These are phyloP conservation scores for Hyaloscypha hepaticicola DNA, from an alignment of 495 filamentous ascomycete species.

Conservation along the genomic window DNA sequence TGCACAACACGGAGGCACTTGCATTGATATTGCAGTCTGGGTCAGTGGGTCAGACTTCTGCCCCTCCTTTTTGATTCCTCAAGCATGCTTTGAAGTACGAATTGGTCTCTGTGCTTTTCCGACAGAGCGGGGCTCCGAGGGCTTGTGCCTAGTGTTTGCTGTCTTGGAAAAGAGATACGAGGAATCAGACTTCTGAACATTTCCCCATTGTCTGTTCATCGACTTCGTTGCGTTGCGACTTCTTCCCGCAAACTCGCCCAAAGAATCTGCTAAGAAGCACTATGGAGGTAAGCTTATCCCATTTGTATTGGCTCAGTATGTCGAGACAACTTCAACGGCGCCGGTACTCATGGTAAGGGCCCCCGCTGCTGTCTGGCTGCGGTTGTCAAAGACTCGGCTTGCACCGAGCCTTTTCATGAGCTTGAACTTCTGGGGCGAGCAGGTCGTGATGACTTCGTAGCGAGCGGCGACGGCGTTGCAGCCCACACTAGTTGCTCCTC, in stretches of 20 bases:
- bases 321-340: conserved; percentile 3
- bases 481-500: conserved; percentile 33
- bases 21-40: neutral
- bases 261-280: no score
- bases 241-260: no score
- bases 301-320: neutral
- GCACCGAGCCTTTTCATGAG: conserved; percentile 41
- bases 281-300: conserved; percentile 1
- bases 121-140: no score
- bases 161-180: no score
- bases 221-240: no score
- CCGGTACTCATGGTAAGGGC: neutral
- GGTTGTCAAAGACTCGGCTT: conserved; percentile 17
- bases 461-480: conserved; percentile 36
- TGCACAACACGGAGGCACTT: neutral
- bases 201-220: no score
- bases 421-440: conserved; percentile 35
- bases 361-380: neutral
- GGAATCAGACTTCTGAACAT: no score
- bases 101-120: no score
- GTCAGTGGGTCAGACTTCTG: neutral
- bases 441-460: conserved; percentile 40
- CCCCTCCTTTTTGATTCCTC: neutral
- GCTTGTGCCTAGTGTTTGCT: no score
- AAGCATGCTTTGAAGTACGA: no score